Conservation (phyloP, 192 early-diverging fungal species). For the Rhizoclosmatium sp. region DNA sequence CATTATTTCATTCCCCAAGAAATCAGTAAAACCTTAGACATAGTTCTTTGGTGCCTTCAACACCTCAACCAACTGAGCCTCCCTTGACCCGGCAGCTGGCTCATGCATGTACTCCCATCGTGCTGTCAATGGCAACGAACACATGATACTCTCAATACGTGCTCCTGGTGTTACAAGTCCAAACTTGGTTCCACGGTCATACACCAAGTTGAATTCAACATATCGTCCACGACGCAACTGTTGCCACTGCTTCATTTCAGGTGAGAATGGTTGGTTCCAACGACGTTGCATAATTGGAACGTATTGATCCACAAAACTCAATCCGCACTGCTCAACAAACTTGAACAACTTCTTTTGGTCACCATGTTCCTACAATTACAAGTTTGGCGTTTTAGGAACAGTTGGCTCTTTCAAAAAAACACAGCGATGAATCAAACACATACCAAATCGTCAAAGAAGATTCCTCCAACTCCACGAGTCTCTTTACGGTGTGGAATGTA, state of each 20-base stretch:
- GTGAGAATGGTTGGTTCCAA: slow-evolving; percentile 79
- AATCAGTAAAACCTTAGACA: slow-evolving; percentile 51
- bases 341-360: slow-evolving; percentile 75
- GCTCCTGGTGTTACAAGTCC: slow-evolving; percentile 95
- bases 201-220: slow-evolving; percentile 96
- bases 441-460: slow-evolving; percentile 96
- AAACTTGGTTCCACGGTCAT: slow-evolving; percentile 98
- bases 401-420: background rate
- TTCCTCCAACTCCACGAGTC: slow-evolving; percentile 93
- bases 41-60: slow-evolving; percentile 83
- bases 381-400: slow-evolving; percentile 51
- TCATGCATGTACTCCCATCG: slow-evolving; percentile 94
- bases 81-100: slow-evolving; percentile 72
- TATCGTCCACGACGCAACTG: slow-evolving; percentile 94
- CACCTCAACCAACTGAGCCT: slow-evolving; percentile 79
- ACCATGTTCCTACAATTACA: slow-evolving; percentile 36
- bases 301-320: slow-evolving; percentile 83
- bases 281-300: slow-evolving; percentile 85
- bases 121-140: slow-evolving; percentile 92
- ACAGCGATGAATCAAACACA: too few species aligned
- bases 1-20: background rate
- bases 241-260: slow-evolving; percentile 89
- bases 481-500: slow-evolving; percentile 85
- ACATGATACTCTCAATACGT: slow-evolving; percentile 93
- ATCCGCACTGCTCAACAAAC: slow-evolving; percentile 86